phyloP scores from a whole-genome alignment of 2,329 filamentous ascomycete species.

The Karstenula rhodostoma region DNA sequence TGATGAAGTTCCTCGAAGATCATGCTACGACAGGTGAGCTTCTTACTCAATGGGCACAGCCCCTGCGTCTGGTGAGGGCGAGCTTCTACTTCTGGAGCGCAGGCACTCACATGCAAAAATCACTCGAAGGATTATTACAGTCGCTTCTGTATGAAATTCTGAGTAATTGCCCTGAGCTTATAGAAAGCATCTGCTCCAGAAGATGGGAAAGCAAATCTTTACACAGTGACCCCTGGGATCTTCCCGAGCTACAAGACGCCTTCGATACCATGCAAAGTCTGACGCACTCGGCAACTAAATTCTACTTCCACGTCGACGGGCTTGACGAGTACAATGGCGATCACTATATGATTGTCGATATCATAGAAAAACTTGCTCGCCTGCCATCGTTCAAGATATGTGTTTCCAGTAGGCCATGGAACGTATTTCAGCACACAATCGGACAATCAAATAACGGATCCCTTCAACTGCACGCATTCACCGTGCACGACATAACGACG shows the following conservation, averaged over 20 bases:
- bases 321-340: conserved; percentile 27
- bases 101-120: conserved; percentile 31
- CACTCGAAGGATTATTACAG: conserved; percentile 27
- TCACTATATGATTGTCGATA: conserved; percentile 21
- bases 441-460: background rate
- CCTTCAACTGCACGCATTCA: conserved; percentile 16
- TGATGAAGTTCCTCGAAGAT: conserved; percentile 41
- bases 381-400: conserved; percentile 28
- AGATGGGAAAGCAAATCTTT: conserved; percentile 1
- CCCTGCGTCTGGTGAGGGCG: conserved; percentile 10
- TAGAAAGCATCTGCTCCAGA: conserved; percentile 1
- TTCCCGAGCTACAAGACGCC: conserved; percentile 6
- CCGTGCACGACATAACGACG: conserved; percentile 13
- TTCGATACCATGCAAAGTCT: background rate
- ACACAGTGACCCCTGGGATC: conserved; percentile 13
- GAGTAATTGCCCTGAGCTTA: conserved; percentile 3
- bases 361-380: conserved; percentile 15
- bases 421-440: conserved; percentile 15
- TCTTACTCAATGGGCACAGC: conserved; percentile 29
- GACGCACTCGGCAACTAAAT: too few relatives aligned
- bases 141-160: conserved; percentile 32
- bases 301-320: conserved; percentile 31
- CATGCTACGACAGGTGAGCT: conserved; percentile 17
- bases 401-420: conserved; percentile 30
- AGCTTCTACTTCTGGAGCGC: conserved; percentile 44